Evolutionary conservation across 2,329 filamentous ascomycete species (phyloP), one percentile per base, ranked within the genome.

Genomic region (Neophaeococcomyces mojaviensis): DNA sequence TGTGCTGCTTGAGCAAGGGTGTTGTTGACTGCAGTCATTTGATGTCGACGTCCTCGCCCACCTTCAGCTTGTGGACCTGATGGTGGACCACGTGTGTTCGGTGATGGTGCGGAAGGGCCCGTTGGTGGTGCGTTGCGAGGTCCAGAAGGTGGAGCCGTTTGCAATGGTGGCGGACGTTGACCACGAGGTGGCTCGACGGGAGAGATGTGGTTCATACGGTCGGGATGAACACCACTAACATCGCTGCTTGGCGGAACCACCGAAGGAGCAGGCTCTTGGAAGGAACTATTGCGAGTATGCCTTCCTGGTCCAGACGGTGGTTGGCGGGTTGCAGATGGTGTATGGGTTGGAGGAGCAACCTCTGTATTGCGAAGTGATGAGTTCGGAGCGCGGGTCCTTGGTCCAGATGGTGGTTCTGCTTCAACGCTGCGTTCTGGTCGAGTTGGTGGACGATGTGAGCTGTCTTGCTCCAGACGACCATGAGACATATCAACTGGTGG

Each of bases 321-420:
- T 46, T 64, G 68, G 33, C 68, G 64, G 22, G 71, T 68, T 13
- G 59, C 41, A 9, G 54, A 47, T 22, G 55, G 50, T 19, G 38
- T 33, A 34, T 16, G 42, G 13, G 42, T 16, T 9, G 46, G 36
- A 44, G 51, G 49, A 13, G 42, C 47, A 28, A 28, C 12, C 47
- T 49, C 39, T 40, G 24, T 42, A 38, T 49, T 37, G 40, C 31
- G 44, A 24, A 59, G 51, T 18, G 55, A 55, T 48, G 53, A 57
- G 38, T 49, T 50, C 31, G 53, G 44, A 55, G 55, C 48, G 36
- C 35, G 55, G 28, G 66, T 65, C 47, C 73, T 67, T 42, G 77
- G 78, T 1, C 77, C 78, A 32, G 73, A 76, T 19, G 78, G 77
- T 40, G 66, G 70, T 16, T 79, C 71, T 16, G 49, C 26, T 7